phyloP scores from a whole-genome alignment of 129 eudicot genomes.

The Oenanthe sinensis region DNA sequence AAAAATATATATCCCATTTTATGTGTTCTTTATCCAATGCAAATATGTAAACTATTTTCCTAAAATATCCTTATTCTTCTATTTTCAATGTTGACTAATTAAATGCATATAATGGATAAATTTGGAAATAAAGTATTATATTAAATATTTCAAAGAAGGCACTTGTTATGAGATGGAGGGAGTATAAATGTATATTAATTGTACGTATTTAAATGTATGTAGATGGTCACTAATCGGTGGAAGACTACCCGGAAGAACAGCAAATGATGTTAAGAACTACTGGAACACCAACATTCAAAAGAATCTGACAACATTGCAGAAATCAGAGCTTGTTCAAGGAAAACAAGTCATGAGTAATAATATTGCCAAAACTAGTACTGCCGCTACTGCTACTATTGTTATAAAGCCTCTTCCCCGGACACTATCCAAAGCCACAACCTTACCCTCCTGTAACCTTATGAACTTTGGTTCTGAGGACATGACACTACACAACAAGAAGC shows the following conservation, averaged over 20 bases:
- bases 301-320: neutral
- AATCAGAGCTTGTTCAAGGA: neutral
- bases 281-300: conserved; percentile 47
- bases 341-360: neutral
- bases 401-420: neutral
- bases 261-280: conserved; percentile 57
- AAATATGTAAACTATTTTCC: too few relatives aligned
- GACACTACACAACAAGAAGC: too few relatives aligned
- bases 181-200: too few relatives aligned
- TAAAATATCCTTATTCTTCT: too few relatives aligned
- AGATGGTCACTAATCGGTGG: conserved; percentile 67
- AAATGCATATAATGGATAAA: too few relatives aligned
- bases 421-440: neutral
- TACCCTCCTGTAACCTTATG: neutral
- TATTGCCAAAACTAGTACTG: neutral
- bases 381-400: neutral
- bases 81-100: too few relatives aligned
- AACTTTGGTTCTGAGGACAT: neutral
- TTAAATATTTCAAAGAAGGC: too few relatives aligned
- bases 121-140: too few relatives aligned
- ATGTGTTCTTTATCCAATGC: too few relatives aligned
- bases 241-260: conserved; percentile 65
- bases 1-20: too few relatives aligned
- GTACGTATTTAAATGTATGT: neutral
- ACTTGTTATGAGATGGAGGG: too few relatives aligned